Percentiles rank a stretch among this genome's conserved stretches.
These are phyloP conservation scores for Pseudocercospora fijiensis DNA, from an alignment of 2,329 filamentous ascomycete genomes.

Conservation along the genomic window DNA sequence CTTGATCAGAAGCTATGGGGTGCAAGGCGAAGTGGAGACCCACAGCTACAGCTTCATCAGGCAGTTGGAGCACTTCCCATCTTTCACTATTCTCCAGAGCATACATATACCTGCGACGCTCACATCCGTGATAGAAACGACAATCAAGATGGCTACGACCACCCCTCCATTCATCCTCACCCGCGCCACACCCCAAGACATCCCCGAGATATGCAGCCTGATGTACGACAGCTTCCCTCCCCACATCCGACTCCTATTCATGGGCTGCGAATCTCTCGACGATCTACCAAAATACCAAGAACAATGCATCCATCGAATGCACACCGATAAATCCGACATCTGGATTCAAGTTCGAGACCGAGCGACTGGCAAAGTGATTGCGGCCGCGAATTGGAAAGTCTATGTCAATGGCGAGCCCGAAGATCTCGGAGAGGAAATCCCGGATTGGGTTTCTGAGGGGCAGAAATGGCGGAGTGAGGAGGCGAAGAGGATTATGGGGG, in stretches of 20 bases:
- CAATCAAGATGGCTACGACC: background rate
- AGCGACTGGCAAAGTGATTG: constrained; percentile 31
- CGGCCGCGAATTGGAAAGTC: constrained; percentile 37
- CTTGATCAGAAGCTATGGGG: background rate
- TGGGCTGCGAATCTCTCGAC: constrained; percentile 27
- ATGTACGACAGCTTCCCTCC: constrained; percentile 7
- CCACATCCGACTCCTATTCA: constrained; percentile 20
- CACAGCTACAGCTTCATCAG: background rate
- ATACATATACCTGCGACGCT: background rate
- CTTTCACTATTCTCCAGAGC: background rate
- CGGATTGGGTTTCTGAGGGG: background rate
- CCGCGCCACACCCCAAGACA: constrained; percentile 12
- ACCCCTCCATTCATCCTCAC: constrained; percentile 13
- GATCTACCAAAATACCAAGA: constrained; percentile 14
- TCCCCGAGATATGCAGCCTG: constrained; percentile 11
- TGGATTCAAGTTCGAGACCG: constrained; percentile 37
- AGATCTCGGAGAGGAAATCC: constrained; percentile 14
- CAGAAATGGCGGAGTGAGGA: background rate
- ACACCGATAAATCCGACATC: constrained; percentile 26
- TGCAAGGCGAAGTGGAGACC: background rate
- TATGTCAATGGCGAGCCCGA: constrained; percentile 23
- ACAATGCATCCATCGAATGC: constrained; percentile 22
- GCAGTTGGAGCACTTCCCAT: background rate
- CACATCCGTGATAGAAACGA: no score
- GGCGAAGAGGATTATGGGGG: background rate